A percentile compares a stretch with the other conserved stretches of the same genome.
Evolutionary conservation across 1,284 basidiomycete species (phyloP).

Genomic region (Sparassis latifolia): DNA sequence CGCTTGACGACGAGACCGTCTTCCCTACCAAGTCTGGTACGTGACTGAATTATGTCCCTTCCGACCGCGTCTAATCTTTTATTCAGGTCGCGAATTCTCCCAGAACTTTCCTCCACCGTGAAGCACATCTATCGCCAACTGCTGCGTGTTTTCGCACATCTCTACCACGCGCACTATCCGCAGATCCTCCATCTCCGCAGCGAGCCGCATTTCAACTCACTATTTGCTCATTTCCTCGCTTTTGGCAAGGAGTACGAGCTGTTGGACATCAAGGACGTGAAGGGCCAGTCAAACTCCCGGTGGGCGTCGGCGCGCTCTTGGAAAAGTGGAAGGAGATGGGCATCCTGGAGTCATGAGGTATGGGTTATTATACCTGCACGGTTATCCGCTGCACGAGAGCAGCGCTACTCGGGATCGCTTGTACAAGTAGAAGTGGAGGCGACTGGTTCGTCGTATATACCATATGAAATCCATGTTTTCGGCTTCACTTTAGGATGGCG

Average conservation of each 20-base stretch:
- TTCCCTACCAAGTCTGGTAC: slow-evolving; percentile 94
- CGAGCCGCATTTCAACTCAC: slow-evolving; percentile 96
- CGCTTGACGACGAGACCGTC: slow-evolving; percentile 86
- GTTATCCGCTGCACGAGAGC: too few relatives aligned
- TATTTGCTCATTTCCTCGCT: slow-evolving; percentile 95
- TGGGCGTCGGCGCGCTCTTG: slow-evolving; percentile 81
- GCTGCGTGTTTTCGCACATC: slow-evolving; percentile 94
- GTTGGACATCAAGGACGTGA: slow-evolving; percentile 85
- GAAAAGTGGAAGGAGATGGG: slow-evolving; percentile 88
- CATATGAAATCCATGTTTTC: too few relatives aligned
- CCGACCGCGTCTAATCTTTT: background rate
- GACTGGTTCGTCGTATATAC: too few relatives aligned
- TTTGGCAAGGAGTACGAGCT: slow-evolving; percentile 93
- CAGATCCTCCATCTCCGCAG: slow-evolving; percentile 91
- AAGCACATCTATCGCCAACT: slow-evolving; percentile 98
- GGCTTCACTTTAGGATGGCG: too few relatives aligned
- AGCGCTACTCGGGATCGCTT: too few relatives aligned
- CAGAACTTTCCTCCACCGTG: slow-evolving; percentile 83
- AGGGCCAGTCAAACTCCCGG: slow-evolving; percentile 57
- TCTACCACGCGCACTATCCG: slow-evolving; percentile 93
- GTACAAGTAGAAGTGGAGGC: too few relatives aligned
- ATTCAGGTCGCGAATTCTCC: slow-evolving; percentile 83
- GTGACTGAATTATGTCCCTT: slow-evolving; percentile 15
- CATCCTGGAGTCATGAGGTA: slow-evolving; percentile 42
- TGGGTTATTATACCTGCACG: too few relatives aligned